Percentiles rank a stretch among this genome's conserved stretches.
Conservation (phyloP, 2,329 filamentous ascomycete genomes). For the Drechslerella dactyloides region DNA sequence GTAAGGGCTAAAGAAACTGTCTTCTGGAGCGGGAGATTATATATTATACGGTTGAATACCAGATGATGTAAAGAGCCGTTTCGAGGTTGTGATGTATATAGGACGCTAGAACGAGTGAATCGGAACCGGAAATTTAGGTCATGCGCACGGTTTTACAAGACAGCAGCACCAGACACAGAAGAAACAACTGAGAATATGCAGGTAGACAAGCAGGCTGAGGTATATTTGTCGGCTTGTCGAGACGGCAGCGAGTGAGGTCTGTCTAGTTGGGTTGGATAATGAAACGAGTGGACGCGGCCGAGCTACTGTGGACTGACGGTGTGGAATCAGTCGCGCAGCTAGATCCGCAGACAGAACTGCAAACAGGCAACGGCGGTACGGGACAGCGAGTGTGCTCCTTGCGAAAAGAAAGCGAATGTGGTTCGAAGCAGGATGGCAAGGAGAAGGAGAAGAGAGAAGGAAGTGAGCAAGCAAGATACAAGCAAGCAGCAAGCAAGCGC, state of each 20-base stretch:
- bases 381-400: slow-evolving; percentile 6
- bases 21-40: no score
- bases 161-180: neutral
- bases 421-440: neutral
- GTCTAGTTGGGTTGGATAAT: slow-evolving; percentile 4
- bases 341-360: slow-evolving; percentile 29
- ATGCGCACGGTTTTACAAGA: slow-evolving; percentile 7
- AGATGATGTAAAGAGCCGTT: neutral
- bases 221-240: no score
- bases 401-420: slow-evolving; percentile 8
- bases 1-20: no score
- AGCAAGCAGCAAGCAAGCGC: slow-evolving; percentile 14
- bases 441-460: slow-evolving; percentile 12
- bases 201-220: neutral
- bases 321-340: slow-evolving; percentile 19
- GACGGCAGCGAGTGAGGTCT: no score
- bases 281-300: slow-evolving; percentile 48
- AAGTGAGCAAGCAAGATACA: slow-evolving; percentile 2
- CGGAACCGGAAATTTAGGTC: slow-evolving; percentile 32
- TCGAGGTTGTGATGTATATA: neutral
- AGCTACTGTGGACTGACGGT: slow-evolving; percentile 12
- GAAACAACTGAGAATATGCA: slow-evolving; percentile 3
- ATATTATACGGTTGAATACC: no score
- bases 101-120: slow-evolving; percentile 37
- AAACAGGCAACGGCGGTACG: slow-evolving; percentile 13